Conservation (phyloP, 2,329 filamentous ascomycete species). For the Bimuria novae-zelandiae region DNA sequence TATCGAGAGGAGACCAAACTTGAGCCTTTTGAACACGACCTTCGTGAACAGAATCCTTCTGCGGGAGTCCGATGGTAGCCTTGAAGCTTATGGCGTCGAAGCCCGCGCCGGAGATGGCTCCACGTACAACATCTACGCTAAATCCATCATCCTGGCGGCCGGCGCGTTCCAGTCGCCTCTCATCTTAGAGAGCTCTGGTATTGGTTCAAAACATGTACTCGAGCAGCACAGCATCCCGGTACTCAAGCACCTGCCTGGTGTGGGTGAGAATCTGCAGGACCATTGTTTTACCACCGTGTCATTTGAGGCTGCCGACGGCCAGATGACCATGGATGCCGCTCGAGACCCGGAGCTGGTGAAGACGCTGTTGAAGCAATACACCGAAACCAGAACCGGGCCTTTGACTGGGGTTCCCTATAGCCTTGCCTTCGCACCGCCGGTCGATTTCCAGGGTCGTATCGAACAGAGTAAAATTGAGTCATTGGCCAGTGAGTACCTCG, state of each 20-base stretch:
- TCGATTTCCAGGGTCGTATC: constrained; percentile 19
- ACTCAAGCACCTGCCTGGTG: constrained; percentile 60
- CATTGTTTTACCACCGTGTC: constrained; percentile 41
- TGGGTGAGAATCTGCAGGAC: constrained; percentile 67
- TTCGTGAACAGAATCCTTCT: too few species aligned
- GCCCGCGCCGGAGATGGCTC: constrained; percentile 21
- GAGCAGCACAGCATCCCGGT: constrained; percentile 55
- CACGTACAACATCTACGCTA: constrained; percentile 9
- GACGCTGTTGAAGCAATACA: constrained; percentile 19
- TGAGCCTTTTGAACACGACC: too few species aligned
- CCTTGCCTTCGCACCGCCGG: constrained; percentile 22
- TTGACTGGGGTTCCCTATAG: constrained; percentile 22
- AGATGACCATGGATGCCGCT: constrained; percentile 17
- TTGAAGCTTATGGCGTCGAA: too few species aligned
- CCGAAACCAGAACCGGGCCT: constrained; percentile 19
- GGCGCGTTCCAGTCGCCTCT: constrained; percentile 57
- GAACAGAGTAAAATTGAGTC: too few species aligned
- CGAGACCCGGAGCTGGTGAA: constrained; percentile 14
- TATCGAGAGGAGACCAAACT: too few species aligned
- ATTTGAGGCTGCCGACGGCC: constrained; percentile 14
- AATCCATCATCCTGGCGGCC: constrained; percentile 38
- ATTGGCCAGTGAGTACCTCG: too few species aligned
- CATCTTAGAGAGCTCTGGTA: constrained; percentile 62
- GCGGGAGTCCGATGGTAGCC: too few species aligned
- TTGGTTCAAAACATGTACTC: constrained; percentile 57